A percentile compares a stretch with the other conserved stretches of the same genome.
Evolutionary conservation across 495 filamentous ascomycete species (phyloP).

Genomic region (Schizothecium vesticola): DNA sequence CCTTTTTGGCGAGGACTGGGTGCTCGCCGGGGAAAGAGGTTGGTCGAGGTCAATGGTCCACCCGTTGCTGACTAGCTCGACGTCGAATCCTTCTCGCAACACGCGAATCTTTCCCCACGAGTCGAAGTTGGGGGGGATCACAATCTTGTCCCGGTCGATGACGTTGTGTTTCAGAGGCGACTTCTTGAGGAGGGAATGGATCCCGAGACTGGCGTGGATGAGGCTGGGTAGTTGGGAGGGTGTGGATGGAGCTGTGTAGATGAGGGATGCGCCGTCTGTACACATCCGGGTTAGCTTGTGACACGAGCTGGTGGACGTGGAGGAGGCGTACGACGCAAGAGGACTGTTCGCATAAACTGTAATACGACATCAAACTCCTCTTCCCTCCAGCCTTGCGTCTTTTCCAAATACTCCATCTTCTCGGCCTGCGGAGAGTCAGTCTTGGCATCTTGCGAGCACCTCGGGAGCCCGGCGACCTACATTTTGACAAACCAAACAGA

Average conservation of each 20-base stretch:
- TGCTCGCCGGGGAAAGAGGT: constrained; percentile 25
- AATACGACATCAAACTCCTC: constrained; percentile 89
- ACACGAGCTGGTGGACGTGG: neutral
- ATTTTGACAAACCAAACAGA: constrained; percentile 92
- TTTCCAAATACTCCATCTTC: constrained; percentile 81
- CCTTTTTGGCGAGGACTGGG: constrained; percentile 4
- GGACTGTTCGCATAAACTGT: constrained; percentile 78
- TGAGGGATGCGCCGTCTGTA: constrained; percentile 80
- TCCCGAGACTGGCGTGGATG: constrained; percentile 81
- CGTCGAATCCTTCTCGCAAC: constrained; percentile 87
- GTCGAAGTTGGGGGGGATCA: constrained; percentile 95
- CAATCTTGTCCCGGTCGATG: constrained; percentile 90
- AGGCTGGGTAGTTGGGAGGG: constrained; percentile 74
- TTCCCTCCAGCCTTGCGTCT: constrained; percentile 84
- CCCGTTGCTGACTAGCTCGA: constrained; percentile 75
- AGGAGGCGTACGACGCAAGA: constrained; percentile 67
- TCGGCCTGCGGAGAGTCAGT: constrained; percentile 59
- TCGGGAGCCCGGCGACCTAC: constrained; percentile 42
- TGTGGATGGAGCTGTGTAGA: constrained; percentile 80
- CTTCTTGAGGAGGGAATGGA: constrained; percentile 80
- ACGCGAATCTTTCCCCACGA: constrained; percentile 97
- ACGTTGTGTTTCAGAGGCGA: constrained; percentile 88
- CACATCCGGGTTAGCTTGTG: constrained; percentile 15
- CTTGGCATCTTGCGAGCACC: neutral
- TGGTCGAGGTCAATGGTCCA: constrained; percentile 80